Conservation (phyloP, 345 rosid genomes). For the Noccaea caerulescens region DNA sequence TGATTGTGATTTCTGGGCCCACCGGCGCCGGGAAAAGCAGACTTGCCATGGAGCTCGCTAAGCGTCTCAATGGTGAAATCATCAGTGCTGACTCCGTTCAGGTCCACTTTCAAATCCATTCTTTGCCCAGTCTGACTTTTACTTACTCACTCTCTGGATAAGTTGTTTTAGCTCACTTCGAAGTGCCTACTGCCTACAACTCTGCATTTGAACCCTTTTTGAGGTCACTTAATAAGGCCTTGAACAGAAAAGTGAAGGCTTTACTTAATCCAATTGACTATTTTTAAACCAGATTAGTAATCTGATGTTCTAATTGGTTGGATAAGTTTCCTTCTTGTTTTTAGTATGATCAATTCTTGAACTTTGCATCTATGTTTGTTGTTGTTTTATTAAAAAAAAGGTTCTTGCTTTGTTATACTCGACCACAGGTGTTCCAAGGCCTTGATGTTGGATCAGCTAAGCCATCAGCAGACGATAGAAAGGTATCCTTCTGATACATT, state of each 20-base stretch:
- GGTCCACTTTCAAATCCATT: conserved; percentile 45
- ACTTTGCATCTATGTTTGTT: conserved; percentile 19
- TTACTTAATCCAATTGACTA: not conserved
- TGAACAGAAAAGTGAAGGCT: not conserved
- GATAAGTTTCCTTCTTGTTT: conserved; percentile 12
- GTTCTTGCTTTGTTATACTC: not conserved
- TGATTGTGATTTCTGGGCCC: conserved; percentile 88
- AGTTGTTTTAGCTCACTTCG: not conserved
- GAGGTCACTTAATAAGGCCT: not conserved
- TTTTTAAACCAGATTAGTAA: not conserved
- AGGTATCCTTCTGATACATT: conserved; percentile 51
- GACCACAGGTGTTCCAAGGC: conserved; percentile 75
- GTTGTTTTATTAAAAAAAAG: not conserved
- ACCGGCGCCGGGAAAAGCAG: conserved; percentile 90
- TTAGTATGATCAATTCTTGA: not conserved
- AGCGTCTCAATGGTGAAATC: conserved; percentile 89
- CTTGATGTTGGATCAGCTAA: conserved; percentile 63
- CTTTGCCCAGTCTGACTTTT: not conserved
- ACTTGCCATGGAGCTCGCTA: conserved; percentile 89
- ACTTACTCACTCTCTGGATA: not conserved
- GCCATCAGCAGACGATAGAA: conserved; percentile 70
- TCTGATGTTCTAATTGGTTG: not conserved
- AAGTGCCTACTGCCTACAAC: not conserved
- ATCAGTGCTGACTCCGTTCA: conserved; percentile 97
- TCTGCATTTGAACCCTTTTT: not conserved